These are phyloP conservation scores for Phaffia tasmanica DNA, from an alignment of 768 basidiomycete genomes.

Conservation along the genomic window DNA sequence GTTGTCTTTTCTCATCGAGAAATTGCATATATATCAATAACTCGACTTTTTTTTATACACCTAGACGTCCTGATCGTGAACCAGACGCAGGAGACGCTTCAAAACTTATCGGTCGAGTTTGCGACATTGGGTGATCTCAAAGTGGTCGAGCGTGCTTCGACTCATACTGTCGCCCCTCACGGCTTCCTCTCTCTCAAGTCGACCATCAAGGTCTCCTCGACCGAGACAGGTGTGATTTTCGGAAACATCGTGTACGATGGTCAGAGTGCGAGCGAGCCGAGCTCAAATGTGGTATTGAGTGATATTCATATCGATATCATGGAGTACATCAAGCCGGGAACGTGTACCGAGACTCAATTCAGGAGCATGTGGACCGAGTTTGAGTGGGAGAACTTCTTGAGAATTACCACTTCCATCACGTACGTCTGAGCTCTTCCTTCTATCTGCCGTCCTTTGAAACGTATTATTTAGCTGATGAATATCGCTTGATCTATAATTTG, in stretches of 20 bases:
- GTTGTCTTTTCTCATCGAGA: conserved; percentile 28
- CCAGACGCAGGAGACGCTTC: conserved; percentile 83
- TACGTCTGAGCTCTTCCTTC: conserved; percentile 41
- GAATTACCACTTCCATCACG: conserved; percentile 73
- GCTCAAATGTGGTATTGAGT: conserved; percentile 65
- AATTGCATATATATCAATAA: background rate
- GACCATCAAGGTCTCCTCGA: conserved; percentile 95
- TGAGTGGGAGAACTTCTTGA: conserved; percentile 99
- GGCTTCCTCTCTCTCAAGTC: conserved; percentile 98
- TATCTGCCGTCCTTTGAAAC: background rate
- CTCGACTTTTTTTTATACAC: background rate
- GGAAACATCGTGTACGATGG: conserved; percentile 96
- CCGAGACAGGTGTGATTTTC: conserved; percentile 96
- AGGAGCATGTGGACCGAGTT: conserved; percentile 99
- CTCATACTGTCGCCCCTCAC: conserved; percentile 87
- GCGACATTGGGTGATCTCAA: conserved; percentile 95
- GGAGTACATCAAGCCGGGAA: conserved; percentile 94
- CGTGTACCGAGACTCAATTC: conserved; percentile 90
- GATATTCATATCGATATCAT: conserved; percentile 98
- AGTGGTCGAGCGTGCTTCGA: conserved; percentile 86
- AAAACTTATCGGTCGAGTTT: conserved; percentile 94
- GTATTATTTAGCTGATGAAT: background rate
- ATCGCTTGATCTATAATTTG: background rate
- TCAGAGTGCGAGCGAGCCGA: conserved; percentile 66
- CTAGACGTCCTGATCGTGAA: conserved; percentile 91